Conservation (phyloP, 2,329 filamentous ascomycete genomes). For the Endothia cerciana region DNA sequence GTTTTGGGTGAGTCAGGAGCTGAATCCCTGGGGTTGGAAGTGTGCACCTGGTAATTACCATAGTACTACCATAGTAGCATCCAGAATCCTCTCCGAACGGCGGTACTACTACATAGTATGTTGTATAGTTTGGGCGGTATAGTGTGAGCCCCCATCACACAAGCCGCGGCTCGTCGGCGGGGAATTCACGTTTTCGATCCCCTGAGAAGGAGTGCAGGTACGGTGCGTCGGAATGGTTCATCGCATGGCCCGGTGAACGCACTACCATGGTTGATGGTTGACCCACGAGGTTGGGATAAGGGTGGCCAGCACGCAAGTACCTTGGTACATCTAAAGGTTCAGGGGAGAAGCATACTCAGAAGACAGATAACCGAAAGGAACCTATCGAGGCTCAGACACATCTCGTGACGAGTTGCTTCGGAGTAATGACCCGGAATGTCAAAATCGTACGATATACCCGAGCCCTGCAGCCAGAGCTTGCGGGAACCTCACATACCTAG, state of each 20-base stretch:
- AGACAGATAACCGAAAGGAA: background rate
- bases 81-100: too few relatives aligned
- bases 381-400: background rate
- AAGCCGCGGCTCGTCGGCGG: too few relatives aligned
- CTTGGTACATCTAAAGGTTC: conserved; percentile 1
- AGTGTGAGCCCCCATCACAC: too few relatives aligned
- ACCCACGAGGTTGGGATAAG: background rate
- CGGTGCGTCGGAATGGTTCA: background rate
- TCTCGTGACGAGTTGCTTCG: background rate
- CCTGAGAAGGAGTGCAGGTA: too few relatives aligned
- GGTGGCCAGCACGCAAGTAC: background rate
- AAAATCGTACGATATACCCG: conserved; percentile 3
- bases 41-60: background rate
- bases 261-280: background rate
- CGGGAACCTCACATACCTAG: background rate
- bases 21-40: background rate
- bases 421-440: background rate
- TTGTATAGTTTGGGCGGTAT: too few relatives aligned
- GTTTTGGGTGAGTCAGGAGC: background rate
- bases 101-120: background rate
- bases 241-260: background rate
- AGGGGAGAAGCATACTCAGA: background rate
- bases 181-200: too few relatives aligned
- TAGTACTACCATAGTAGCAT: background rate
- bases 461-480: background rate